Percentiles rank a stretch among this genome's conserved stretches.
These are phyloP conservation scores for Micractinium conductrix DNA, from an alignment of 139 green algal species.

Conservation along the genomic window DNA sequence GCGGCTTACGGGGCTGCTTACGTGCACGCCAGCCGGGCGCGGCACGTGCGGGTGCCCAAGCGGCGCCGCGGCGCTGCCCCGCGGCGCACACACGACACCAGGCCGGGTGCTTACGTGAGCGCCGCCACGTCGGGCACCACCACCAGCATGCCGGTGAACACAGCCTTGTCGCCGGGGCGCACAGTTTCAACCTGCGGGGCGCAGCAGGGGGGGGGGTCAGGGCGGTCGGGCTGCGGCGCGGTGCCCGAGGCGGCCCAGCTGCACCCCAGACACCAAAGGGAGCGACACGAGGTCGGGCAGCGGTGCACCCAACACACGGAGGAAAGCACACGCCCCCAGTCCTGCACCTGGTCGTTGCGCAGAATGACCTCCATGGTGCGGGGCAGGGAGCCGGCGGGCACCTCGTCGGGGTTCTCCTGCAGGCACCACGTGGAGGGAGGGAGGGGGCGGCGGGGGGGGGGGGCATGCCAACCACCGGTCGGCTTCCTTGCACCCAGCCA, in stretches of 20 bases:
- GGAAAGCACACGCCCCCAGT: too few species aligned
- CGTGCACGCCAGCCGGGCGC: too few species aligned
- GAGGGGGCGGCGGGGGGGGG: too few species aligned
- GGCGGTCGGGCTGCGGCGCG: too few species aligned
- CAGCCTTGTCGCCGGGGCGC: constrained; percentile 93
- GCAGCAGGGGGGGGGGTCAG: too few species aligned
- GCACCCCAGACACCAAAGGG: not conserved
- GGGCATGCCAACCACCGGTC: too few species aligned
- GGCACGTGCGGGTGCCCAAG: too few species aligned
- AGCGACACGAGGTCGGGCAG: not conserved
- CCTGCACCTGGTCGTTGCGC: constrained; percentile 73
- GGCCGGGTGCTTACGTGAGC: constrained; percentile 49
- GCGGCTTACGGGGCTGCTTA: too few species aligned
- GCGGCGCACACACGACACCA: not conserved
- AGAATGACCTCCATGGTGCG: constrained; percentile 97
- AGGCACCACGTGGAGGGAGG: too few species aligned
- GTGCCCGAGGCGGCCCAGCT: not conserved
- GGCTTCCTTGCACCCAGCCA: too few species aligned
- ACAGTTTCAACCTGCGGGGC: constrained; percentile 83
- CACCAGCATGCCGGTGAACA: constrained; percentile 94
- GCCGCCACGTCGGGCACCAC: constrained; percentile 93
- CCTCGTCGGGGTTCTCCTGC: constrained; percentile 95
- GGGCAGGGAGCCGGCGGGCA: constrained; percentile 93
- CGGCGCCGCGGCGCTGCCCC: too few species aligned
- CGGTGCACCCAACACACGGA: too few species aligned